phyloP scores from a whole-genome alignment of 495 filamentous ascomycete species.

The Penicillium daleae region DNA sequence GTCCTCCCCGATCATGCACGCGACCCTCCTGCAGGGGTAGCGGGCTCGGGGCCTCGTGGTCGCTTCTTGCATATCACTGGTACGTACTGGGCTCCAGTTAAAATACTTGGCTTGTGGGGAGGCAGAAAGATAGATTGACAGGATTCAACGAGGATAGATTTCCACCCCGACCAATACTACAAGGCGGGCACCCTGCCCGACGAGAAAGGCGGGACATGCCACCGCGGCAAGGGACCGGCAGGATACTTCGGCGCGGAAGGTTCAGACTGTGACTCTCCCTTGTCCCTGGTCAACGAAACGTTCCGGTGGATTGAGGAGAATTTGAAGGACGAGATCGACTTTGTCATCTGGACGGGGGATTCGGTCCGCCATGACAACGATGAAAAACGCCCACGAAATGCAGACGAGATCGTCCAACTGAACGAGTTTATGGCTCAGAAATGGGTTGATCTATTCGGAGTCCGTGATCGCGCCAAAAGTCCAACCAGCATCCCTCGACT shows the following conservation, averaged over 20 bases:
- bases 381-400: slow-evolving; percentile 74
- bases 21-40: slow-evolving; percentile 1
- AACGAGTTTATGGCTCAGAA: slow-evolving; percentile 77
- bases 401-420: slow-evolving; percentile 70
- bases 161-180: slow-evolving; percentile 90
- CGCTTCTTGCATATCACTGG: slow-evolving; percentile 95
- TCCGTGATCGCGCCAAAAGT: slow-evolving; percentile 44
- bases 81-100: slow-evolving; percentile 38
- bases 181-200: slow-evolving; percentile 71
- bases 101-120: neutral
- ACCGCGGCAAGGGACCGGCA: slow-evolving; percentile 74
- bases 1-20: slow-evolving; percentile 1
- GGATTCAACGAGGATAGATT: slow-evolving; percentile 55
- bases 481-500: slow-evolving; percentile 54
- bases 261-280: slow-evolving; percentile 84
- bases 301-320: slow-evolving; percentile 91
- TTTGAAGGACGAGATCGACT: slow-evolving; percentile 83
- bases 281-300: slow-evolving; percentile 80
- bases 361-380: slow-evolving; percentile 95
- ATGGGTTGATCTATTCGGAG: slow-evolving; percentile 74
- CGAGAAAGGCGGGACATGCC: slow-evolving; percentile 68
- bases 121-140: slow-evolving; percentile 8
- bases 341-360: slow-evolving; percentile 97
- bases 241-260: slow-evolving; percentile 83
- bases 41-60: slow-evolving; percentile 49